phyloP scores from a whole-genome alignment of 495 filamentous ascomycete genomes.

The Annulohypoxylon nitens region DNA sequence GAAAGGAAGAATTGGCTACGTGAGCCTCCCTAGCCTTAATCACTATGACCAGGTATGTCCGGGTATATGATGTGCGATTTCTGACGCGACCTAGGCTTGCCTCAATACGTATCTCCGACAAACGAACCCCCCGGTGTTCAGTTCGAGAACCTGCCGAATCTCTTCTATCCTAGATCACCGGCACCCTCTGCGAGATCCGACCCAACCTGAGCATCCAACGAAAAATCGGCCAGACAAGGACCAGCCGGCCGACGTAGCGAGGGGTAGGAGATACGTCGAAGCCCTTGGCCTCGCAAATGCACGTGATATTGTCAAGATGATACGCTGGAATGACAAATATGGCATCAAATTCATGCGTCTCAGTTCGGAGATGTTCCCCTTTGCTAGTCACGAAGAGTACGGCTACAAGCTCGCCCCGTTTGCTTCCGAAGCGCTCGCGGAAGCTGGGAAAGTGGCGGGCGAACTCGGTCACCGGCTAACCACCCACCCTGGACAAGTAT shows the following conservation, averaged over 20 bases:
- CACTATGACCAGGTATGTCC: constrained; percentile 17
- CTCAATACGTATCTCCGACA: constrained; percentile 92
- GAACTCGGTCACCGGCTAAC: constrained; percentile 88
- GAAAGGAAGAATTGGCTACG: constrained; percentile 93
- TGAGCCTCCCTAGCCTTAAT: constrained; percentile 57
- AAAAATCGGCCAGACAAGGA: constrained; percentile 86
- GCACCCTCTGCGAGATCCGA: constrained; percentile 80
- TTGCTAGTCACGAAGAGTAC: constrained; percentile 87
- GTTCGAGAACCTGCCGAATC: constrained; percentile 92
- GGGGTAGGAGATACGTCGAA: constrained; percentile 80
- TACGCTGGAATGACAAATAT: constrained; percentile 94
- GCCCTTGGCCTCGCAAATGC: constrained; percentile 84
- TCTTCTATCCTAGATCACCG: constrained; percentile 90
- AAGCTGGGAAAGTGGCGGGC: constrained; percentile 82
- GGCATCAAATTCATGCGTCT: constrained; percentile 93
- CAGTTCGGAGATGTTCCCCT: constrained; percentile 96
- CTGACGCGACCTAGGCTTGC: constrained; percentile 72
- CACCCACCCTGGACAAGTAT: constrained; percentile 86
- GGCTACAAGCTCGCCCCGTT: constrained; percentile 91
- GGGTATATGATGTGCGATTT: not conserved
- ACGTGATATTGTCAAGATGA: constrained; percentile 83
- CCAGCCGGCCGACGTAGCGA: constrained; percentile 69
- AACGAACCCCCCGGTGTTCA: constrained; percentile 88
- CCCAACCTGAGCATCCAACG: constrained; percentile 79
- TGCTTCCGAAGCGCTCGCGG: constrained; percentile 79